These are phyloP conservation scores for Austropuccinia psidii DNA, from an alignment of 1,284 basidiomycete species.

Conservation along the genomic window DNA sequence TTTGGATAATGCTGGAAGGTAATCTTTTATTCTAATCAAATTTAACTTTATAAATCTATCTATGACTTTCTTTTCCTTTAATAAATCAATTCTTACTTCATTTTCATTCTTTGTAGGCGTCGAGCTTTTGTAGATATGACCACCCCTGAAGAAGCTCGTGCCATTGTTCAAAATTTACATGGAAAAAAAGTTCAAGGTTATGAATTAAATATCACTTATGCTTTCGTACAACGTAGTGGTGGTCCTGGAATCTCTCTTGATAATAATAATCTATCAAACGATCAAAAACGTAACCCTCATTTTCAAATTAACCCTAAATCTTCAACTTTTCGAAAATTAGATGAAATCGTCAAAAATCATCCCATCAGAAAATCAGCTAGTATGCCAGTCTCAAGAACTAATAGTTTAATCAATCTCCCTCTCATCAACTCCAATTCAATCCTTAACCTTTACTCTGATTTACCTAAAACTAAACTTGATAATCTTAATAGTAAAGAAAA, in stretches of 20 bases:
- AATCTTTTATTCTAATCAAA: background rate
- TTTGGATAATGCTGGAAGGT: conserved; percentile 35
- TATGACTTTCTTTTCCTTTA: background rate
- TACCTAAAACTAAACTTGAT: background rate
- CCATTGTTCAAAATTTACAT: conserved; percentile 23
- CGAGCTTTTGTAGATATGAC: conserved; percentile 37
- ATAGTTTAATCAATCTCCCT: background rate
- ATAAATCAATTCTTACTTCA: background rate
- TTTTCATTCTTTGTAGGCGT: background rate
- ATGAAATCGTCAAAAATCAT: conserved; percentile 3
- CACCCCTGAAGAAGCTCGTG: conserved; percentile 29
- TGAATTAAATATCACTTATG: conserved; percentile 32
- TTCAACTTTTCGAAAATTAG: background rate
- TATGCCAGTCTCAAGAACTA: background rate
- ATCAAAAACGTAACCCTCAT: background rate
- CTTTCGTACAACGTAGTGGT: conserved; percentile 36
- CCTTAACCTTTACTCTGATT: background rate
- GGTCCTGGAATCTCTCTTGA: conserved; percentile 10
- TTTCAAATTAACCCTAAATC: background rate
- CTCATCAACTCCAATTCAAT: background rate
- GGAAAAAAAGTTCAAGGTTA: conserved; percentile 33
- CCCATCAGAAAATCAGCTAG: background rate
- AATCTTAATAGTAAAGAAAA: too few relatives aligned
- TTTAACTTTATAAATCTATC: background rate
- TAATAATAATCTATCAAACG: background rate